Evolutionary conservation across 1,139 yeast species (phyloP).

Genomic region (Suhomyces terraborum): DNA sequence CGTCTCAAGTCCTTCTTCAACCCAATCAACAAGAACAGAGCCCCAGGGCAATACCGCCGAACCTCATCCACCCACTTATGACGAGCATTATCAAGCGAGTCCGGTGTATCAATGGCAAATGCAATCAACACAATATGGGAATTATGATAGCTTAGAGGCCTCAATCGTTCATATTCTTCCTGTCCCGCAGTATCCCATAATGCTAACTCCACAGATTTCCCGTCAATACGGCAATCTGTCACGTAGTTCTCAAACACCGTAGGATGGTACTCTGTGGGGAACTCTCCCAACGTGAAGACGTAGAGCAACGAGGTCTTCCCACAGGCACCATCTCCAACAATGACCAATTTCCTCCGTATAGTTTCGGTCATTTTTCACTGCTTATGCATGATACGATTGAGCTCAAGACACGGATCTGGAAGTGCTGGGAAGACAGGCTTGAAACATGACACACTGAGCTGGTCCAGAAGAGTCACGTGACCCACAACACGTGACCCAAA

Average conservation of each 20-base stretch:
- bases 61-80: slow-evolving; percentile 77
- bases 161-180: slow-evolving; percentile 78
- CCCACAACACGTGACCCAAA: too few relatives aligned
- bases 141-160: slow-evolving; percentile 83
- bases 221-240: slow-evolving; percentile 90
- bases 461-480: too few relatives aligned
- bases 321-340: slow-evolving; percentile 95
- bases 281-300: slow-evolving; percentile 87
- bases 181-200: slow-evolving; percentile 98
- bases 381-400: slow-evolving; percentile 2
- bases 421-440: not conserved
- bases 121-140: slow-evolving; percentile 74
- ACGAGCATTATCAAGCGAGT: slow-evolving; percentile 67
- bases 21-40: slow-evolving; percentile 68
- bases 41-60: slow-evolving; percentile 62
- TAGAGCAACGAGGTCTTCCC: slow-evolving; percentile 91
- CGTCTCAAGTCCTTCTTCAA: slow-evolving; percentile 66
- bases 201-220: slow-evolving; percentile 85
- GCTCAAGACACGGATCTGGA: not conserved
- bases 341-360: slow-evolving; percentile 76
- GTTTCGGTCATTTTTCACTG: slow-evolving; percentile 15
- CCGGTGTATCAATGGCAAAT: slow-evolving; percentile 69
- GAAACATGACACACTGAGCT: too few relatives aligned
- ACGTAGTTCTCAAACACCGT: slow-evolving; percentile 95
- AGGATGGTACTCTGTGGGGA: slow-evolving; percentile 84